Percentiles rank a stretch among this genome's conserved stretches.
phyloP scores from a whole-genome alignment of 306 rosid genomes.

The Casuarina glauca region DNA sequence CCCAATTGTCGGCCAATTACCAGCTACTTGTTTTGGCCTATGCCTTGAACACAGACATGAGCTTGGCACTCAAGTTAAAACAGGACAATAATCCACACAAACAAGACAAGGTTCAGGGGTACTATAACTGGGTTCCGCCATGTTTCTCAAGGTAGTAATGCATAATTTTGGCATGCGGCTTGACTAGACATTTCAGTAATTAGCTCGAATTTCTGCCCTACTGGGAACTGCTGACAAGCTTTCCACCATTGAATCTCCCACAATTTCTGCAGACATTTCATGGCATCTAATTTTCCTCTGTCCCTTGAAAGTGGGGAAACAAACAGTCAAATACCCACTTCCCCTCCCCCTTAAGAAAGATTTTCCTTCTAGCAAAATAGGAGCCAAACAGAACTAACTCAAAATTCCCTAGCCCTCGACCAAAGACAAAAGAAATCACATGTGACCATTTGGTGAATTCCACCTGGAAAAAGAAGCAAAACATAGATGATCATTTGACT shows the following conservation, averaged over 20 bases:
- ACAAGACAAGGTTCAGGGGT: neutral
- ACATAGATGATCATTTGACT: neutral
- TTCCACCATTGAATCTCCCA: neutral
- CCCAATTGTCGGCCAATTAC: neutral
- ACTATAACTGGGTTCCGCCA: neutral
- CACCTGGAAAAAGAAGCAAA: neutral
- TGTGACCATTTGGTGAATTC: neutral
- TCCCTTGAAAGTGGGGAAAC: neutral
- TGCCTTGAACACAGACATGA: neutral
- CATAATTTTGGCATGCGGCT: neutral
- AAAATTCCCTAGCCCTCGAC: neutral
- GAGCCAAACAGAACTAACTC: neutral
- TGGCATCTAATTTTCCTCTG: neutral
- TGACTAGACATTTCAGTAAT: neutral
- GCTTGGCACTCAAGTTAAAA: neutral
- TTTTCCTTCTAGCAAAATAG: neutral
- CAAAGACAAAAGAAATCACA: neutral
- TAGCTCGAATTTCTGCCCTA: neutral
- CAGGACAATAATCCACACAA: neutral
- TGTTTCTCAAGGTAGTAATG: neutral
- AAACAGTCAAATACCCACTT: neutral
- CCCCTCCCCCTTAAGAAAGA: neutral
- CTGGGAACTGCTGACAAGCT: neutral
- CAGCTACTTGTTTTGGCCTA: constrained; percentile 1
- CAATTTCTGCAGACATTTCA: neutral